These are phyloP conservation scores for Articulospora tetracladia DNA, from an alignment of 495 filamentous ascomycete genomes.

Conservation along the genomic window DNA sequence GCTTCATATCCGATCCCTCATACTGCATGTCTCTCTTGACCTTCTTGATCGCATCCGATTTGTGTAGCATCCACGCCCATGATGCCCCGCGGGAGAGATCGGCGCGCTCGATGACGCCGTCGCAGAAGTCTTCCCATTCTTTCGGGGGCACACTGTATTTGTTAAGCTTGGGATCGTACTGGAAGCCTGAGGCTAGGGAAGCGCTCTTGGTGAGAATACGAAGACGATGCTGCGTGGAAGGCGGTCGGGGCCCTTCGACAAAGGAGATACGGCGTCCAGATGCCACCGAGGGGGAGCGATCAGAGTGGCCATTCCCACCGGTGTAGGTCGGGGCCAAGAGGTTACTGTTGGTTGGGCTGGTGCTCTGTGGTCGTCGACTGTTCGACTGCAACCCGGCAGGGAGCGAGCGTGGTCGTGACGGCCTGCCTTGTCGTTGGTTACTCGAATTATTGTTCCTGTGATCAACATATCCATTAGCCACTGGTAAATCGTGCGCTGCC, in stretches of 20 bases:
- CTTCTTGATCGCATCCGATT: conserved; percentile 5
- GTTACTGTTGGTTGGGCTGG: background rate
- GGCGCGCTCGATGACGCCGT: conserved; percentile 8
- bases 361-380: background rate
- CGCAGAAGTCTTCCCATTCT: conserved; percentile 16
- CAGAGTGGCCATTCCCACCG: background rate
- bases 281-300: conserved; percentile 14
- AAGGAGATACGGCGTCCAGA: conserved; percentile 18
- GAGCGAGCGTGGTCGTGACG: background rate
- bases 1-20: conserved; percentile 9
- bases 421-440: background rate
- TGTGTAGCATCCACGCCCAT: conserved; percentile 10
- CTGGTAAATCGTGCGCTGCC: background rate
- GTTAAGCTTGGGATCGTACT: conserved; percentile 12
- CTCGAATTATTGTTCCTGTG: background rate
- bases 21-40: conserved; percentile 20
- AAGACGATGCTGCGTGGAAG: conserved; percentile 2
- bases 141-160: conserved; percentile 8
- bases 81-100: background rate
- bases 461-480: background rate
- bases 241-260: background rate
- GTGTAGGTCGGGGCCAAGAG: background rate
- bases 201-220: conserved; percentile 8
- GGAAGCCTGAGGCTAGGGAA: conserved; percentile 14
- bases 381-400: background rate